Percentiles rank a stretch among this genome's conserved stretches.
Evolutionary conservation across 768 basidiomycete genomes (phyloP).

Genomic region (Mycena galericulata): DNA sequence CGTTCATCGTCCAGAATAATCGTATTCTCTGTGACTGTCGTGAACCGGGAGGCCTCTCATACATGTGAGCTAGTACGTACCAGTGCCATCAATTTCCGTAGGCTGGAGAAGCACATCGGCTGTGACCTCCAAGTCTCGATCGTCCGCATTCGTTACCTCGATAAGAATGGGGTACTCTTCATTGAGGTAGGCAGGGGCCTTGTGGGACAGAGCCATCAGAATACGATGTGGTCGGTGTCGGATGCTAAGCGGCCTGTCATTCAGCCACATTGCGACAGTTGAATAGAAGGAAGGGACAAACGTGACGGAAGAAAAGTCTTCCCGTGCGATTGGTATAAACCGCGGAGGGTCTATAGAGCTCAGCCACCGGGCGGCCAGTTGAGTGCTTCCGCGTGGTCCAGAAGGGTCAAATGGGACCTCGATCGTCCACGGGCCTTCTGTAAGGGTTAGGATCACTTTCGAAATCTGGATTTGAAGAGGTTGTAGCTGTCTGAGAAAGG

Average conservation of each 20-base stretch:
- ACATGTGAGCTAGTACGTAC: conserved; percentile 53
- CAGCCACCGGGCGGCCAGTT: conserved; percentile 64
- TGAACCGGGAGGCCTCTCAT: neutral
- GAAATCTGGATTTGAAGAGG: conserved; percentile 53
- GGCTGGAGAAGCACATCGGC: conserved; percentile 87
- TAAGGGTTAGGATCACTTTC: conserved; percentile 62
- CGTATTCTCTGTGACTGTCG: conserved; percentile 60
- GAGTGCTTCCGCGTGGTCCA: conserved; percentile 47
- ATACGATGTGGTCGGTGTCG: conserved; percentile 73
- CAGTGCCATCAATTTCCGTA: conserved; percentile 76
- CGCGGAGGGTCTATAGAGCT: conserved; percentile 62
- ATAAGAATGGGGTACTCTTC: conserved; percentile 84
- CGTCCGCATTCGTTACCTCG: conserved; percentile 78
- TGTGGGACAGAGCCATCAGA: conserved; percentile 65
- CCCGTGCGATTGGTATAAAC: conserved; percentile 65
- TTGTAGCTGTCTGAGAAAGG: conserved; percentile 12
- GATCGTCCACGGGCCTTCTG: conserved; percentile 75
- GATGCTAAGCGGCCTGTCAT: conserved; percentile 56
- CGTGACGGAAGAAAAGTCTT: conserved; percentile 59
- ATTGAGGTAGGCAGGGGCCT: conserved; percentile 80
- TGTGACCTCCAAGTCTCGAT: conserved; percentile 72
- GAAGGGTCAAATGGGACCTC: conserved; percentile 67
- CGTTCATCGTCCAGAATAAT: conserved; percentile 71
- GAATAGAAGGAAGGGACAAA: conserved; percentile 46
- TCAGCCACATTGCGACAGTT: conserved; percentile 12